A percentile compares a stretch with the other conserved stretches of the same genome.
phyloP scores from a whole-genome alignment of 805 yeast species.

The Candida qinlingensis region DNA sequence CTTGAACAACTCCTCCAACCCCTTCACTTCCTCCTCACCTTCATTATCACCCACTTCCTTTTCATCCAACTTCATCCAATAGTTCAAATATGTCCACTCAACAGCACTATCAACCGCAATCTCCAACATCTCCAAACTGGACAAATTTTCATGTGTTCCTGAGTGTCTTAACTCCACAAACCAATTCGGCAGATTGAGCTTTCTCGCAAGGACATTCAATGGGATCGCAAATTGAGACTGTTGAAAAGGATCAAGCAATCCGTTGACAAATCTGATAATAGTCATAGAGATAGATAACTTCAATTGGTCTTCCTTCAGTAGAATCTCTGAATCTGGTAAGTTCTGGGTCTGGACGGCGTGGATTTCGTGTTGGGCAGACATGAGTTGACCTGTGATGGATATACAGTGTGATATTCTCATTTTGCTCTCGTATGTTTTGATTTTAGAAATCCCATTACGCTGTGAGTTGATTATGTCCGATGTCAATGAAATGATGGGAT shows the following conservation, averaged over 20 bases:
- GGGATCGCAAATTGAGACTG: slow-evolving; percentile 78
- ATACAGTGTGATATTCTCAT: slow-evolving; percentile 16
- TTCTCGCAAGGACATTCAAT: slow-evolving; percentile 38
- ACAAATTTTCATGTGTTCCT: slow-evolving; percentile 86
- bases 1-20: slow-evolving; percentile 35
- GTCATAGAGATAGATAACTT: slow-evolving; percentile 44
- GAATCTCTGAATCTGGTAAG: background rate
- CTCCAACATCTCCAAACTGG: slow-evolving; percentile 64
- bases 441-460: slow-evolving; percentile 10
- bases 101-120: slow-evolving; percentile 56
- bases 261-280: slow-evolving; percentile 83
- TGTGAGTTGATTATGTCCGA: background rate
- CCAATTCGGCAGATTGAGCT: slow-evolving; percentile 49
- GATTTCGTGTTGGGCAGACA: slow-evolving; percentile 5
- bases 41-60: slow-evolving; percentile 14
- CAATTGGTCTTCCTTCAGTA: slow-evolving; percentile 1
- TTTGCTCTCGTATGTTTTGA: slow-evolving; percentile 15
- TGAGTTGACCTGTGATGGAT: slow-evolving; percentile 15
- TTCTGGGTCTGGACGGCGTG: background rate
- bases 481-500: background rate
- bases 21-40: slow-evolving; percentile 27
- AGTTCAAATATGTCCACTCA: slow-evolving; percentile 66
- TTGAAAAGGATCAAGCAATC: slow-evolving; percentile 82
- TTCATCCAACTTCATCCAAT: slow-evolving; percentile 48
- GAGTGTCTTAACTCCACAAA: slow-evolving; percentile 53